phyloP scores from a whole-genome alignment of 345 rosid species.

The Eutrema heterophyllum region DNA sequence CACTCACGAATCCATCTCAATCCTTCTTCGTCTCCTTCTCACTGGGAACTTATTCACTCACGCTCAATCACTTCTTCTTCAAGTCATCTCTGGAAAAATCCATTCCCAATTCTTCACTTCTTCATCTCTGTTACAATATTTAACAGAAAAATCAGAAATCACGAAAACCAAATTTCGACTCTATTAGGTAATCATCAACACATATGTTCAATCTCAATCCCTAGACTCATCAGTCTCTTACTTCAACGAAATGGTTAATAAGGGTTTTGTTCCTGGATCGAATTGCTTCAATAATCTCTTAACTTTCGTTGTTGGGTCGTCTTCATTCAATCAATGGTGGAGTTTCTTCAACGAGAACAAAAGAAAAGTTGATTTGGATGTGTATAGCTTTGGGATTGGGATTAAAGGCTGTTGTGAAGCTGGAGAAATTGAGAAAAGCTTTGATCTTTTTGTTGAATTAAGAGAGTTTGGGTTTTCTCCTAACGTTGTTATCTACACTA shows the following conservation, averaged over 20 bases:
- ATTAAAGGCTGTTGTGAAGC: conserved; percentile 64
- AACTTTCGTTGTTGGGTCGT: conserved; percentile 34
- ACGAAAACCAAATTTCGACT: conserved; percentile 26
- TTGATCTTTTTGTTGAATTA: conserved; percentile 42
- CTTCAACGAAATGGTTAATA: conserved; percentile 46
- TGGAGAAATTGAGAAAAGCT: conserved; percentile 46
- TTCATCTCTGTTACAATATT: conserved; percentile 38
- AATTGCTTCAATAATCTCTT: conserved; percentile 47
- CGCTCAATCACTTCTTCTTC: conserved; percentile 50
- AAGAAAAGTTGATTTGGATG: conserved; percentile 40
- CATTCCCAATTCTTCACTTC: conserved; percentile 42
- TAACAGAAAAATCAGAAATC: conserved; percentile 26
- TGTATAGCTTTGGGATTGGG: conserved; percentile 62
- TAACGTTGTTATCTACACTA: conserved; percentile 63
- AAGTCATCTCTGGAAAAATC: conserved; percentile 43
- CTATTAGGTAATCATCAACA: conserved; percentile 46
- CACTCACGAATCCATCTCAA: conserved; percentile 45
- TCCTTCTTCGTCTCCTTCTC: conserved; percentile 43
- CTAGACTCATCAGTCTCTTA: conserved; percentile 39
- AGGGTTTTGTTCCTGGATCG: conserved; percentile 40
- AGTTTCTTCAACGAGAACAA: conserved; percentile 36
- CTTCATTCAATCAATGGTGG: conserved; percentile 41
- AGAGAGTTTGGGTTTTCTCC: conserved; percentile 47
- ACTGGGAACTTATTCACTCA: conserved; percentile 33
- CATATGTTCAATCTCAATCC: conserved; percentile 43